Conservation (phyloP, 805 yeast genomes). For the Pichia scutulata region DNA sequence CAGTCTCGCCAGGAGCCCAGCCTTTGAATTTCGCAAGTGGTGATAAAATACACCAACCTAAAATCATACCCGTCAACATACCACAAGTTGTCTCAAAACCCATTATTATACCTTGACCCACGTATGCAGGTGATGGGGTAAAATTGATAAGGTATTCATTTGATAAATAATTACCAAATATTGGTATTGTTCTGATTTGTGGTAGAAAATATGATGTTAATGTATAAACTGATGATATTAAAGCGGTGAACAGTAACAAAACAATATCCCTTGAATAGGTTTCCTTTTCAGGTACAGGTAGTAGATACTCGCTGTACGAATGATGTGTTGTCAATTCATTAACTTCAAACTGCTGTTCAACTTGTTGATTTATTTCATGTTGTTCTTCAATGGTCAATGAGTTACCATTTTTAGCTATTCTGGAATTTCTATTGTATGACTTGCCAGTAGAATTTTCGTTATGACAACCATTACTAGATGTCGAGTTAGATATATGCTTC, state of each 20-base stretch:
- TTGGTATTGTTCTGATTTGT: constrained; percentile 54
- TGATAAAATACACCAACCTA: constrained; percentile 92
- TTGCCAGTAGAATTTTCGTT: not conserved
- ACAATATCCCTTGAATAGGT: constrained; percentile 49
- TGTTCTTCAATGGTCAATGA: not conserved
- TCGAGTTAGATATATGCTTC: not conserved
- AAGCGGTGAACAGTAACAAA: constrained; percentile 55
- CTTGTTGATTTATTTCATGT: not conserved
- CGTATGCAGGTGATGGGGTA: constrained; percentile 94
- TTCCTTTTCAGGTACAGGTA: not conserved
- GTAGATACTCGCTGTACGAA: not conserved
- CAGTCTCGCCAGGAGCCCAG: constrained; percentile 89
- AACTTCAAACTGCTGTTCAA: not conserved
- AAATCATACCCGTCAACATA: constrained; percentile 80
- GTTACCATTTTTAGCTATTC: not conserved
- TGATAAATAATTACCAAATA: constrained; percentile 65
- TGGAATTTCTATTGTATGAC: not conserved
- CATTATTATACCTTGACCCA: constrained; percentile 98
- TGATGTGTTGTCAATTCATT: not conserved
- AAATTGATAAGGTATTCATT: constrained; percentile 69
- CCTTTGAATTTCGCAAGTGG: constrained; percentile 62
- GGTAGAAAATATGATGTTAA: constrained; percentile 68
- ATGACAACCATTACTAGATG: not conserved
- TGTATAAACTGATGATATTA: constrained; percentile 66
- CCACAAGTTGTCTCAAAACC: constrained; percentile 86